Conservation (phyloP, 768 basidiomycete species). For the Auriscalpium orientale region DNA sequence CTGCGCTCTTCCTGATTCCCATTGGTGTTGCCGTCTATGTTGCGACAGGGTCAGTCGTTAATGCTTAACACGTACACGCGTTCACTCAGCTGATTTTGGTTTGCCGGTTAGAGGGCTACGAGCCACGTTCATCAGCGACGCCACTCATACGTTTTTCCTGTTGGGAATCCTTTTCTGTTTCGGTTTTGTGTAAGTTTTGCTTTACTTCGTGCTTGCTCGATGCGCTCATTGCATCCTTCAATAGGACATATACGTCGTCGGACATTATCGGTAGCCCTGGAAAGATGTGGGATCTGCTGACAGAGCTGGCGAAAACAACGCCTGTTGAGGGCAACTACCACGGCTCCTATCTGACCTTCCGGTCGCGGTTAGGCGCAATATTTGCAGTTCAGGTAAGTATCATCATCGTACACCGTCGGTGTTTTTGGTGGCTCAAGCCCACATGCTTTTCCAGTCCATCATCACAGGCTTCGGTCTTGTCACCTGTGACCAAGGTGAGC, state of each 20-base stretch:
- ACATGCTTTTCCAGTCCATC: constrained; percentile 6
- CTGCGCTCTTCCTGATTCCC: constrained; percentile 34
- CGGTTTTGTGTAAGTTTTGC: constrained; percentile 18
- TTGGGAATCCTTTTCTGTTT: constrained; percentile 29
- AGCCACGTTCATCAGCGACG: constrained; percentile 26
- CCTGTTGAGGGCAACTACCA: constrained; percentile 30
- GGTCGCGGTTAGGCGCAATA: constrained; percentile 19
- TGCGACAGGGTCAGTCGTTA: neutral
- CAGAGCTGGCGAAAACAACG: constrained; percentile 17
- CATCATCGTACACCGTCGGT: neutral
- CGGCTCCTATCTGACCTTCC: constrained; percentile 31
- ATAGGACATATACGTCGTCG: constrained; percentile 22
- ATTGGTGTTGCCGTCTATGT: constrained; percentile 33
- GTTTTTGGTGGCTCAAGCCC: neutral
- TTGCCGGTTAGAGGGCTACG: constrained; percentile 21
- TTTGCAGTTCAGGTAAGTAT: constrained; percentile 17
- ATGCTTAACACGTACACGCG: too few relatives aligned
- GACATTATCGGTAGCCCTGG: constrained; percentile 31
- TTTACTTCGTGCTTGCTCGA: neutral
- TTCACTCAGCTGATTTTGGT: too few relatives aligned
- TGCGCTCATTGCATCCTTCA: neutral
- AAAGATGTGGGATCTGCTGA: constrained; percentile 16
- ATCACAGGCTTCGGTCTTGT: constrained; percentile 18
- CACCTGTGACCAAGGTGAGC: constrained; percentile 17
- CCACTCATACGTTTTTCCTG: constrained; percentile 30